phyloP scores from a whole-genome alignment of 1,284 basidiomycete species.

The Anthracocystis setariae region DNA sequence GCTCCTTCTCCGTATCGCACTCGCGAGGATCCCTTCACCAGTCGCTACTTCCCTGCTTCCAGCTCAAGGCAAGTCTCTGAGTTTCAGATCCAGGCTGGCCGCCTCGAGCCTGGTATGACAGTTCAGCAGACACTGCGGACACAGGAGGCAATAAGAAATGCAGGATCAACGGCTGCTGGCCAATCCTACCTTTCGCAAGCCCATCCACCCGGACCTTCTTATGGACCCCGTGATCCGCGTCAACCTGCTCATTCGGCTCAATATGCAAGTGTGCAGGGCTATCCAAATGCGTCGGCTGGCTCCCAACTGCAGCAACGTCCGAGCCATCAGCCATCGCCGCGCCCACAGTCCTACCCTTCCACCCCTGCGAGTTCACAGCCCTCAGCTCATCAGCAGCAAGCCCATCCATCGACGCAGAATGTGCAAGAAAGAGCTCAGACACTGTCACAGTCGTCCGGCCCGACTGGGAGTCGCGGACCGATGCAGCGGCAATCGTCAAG shows the following conservation, averaged over 20 bases:
- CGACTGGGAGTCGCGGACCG: conserved; percentile 13
- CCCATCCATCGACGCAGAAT: conserved; percentile 7
- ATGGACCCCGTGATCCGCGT: conserved; percentile 45
- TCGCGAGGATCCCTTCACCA: conserved; percentile 59
- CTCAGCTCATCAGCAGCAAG: neutral
- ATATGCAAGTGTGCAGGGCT: conserved; percentile 17
- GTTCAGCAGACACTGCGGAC: conserved; percentile 57
- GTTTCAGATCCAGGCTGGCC: conserved; percentile 52
- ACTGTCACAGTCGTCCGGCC: conserved; percentile 19
- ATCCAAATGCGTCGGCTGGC: conserved; percentile 20
- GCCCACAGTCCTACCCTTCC: conserved; percentile 30
- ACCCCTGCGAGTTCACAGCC: conserved; percentile 14
- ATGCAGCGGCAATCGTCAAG: conserved; percentile 13
- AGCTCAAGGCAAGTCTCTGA: conserved; percentile 61
- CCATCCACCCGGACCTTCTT: conserved; percentile 33
- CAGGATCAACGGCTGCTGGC: conserved; percentile 9
- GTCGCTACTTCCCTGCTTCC: conserved; percentile 56
- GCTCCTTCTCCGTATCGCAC: conserved; percentile 20
- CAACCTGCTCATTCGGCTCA: conserved; percentile 23
- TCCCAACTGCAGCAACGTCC: conserved; percentile 30
- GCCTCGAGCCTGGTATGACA: conserved; percentile 61
- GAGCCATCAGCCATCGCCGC: conserved; percentile 20
- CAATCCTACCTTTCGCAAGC: conserved; percentile 21
- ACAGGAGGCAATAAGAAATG: conserved; percentile 48
- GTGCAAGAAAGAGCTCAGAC: conserved; percentile 10